Evolutionary conservation across 1,139 yeast genomes (phyloP).

Genomic region (Starmera stellimalicola): DNA sequence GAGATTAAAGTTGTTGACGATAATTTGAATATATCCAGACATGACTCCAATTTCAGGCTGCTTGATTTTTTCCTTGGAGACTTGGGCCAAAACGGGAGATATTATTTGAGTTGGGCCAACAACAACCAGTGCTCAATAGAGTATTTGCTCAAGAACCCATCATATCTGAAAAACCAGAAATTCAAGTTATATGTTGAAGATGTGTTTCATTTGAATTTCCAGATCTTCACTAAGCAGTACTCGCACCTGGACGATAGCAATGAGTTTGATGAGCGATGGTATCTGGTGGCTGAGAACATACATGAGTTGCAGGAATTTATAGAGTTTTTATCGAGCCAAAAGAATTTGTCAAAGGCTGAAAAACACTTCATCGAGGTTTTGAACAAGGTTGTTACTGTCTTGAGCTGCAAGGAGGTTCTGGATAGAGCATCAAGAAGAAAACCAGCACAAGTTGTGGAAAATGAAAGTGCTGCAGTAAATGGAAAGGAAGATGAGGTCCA

Average conservation of each 20-base stretch:
- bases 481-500: conserved; percentile 3
- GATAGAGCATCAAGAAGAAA: conserved; percentile 2
- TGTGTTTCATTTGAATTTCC: conserved; percentile 28
- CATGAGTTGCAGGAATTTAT: conserved; percentile 28
- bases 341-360: background rate
- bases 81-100: conserved; percentile 38
- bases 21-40: conserved; percentile 35
- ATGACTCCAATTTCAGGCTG: conserved; percentile 31
- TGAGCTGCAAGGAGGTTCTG: conserved; percentile 17
- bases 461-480: conserved; percentile 7
- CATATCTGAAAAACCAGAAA: conserved; percentile 20
- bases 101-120: conserved; percentile 21
- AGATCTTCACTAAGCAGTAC: conserved; percentile 14
- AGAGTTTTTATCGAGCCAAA: conserved; percentile 17
- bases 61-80: conserved; percentile 39
- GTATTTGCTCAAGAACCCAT: conserved; percentile 7
- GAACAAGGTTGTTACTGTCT: background rate
- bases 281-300: conserved; percentile 33
- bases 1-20: conserved; percentile 22
- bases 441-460: background rate
- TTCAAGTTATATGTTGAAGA: conserved; percentile 47
- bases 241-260: background rate
- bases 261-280: conserved; percentile 25
- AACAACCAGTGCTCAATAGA: conserved; percentile 2
- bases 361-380: background rate